A percentile compares a stretch with the other conserved stretches of the same genome.
These are phyloP conservation scores for Coemansia sp. DNA, from an alignment of 192 early-diverging fungal genomes.

Conservation along the genomic window DNA sequence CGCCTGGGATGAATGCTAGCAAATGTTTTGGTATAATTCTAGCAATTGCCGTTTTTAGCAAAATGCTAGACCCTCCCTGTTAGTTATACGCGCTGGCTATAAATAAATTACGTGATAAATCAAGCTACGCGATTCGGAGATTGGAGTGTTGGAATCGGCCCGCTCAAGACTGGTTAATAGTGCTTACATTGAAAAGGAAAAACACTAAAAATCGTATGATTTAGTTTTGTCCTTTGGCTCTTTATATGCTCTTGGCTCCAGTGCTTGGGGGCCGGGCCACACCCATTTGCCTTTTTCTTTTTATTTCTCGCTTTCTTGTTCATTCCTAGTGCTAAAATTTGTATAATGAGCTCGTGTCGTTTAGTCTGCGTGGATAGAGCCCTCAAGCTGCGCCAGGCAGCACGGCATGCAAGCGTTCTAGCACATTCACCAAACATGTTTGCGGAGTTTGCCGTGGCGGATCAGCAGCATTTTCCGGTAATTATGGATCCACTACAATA, in stretches of 20 bases:
- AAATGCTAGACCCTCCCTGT: no score
- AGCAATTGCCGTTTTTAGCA: not conserved
- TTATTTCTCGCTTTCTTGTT: not conserved
- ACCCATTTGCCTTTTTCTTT: not conserved
- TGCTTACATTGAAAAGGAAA: no score
- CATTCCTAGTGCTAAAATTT: conserved; percentile 2
- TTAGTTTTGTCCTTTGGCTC: not conserved
- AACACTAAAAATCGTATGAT: not conserved
- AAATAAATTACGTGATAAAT: no score
- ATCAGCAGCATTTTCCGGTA: not conserved
- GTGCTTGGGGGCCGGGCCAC: not conserved
- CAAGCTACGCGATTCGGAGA: no score
- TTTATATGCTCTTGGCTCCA: not conserved
- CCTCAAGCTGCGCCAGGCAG: not conserved
- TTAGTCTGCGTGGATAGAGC: not conserved
- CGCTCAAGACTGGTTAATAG: no score
- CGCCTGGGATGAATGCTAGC: not conserved
- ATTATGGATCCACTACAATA: conserved; percentile 34
- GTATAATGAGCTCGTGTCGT: not conserved
- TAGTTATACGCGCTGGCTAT: no score
- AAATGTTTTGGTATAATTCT: not conserved
- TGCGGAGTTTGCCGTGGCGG: not conserved
- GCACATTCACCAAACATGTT: not conserved
- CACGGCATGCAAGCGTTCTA: conserved; percentile 19
- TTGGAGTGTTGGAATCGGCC: no score